These are phyloP conservation scores for Magnusiomyces sp. DNA, from an alignment of 1,139 yeast species.

Conservation along the genomic window DNA sequence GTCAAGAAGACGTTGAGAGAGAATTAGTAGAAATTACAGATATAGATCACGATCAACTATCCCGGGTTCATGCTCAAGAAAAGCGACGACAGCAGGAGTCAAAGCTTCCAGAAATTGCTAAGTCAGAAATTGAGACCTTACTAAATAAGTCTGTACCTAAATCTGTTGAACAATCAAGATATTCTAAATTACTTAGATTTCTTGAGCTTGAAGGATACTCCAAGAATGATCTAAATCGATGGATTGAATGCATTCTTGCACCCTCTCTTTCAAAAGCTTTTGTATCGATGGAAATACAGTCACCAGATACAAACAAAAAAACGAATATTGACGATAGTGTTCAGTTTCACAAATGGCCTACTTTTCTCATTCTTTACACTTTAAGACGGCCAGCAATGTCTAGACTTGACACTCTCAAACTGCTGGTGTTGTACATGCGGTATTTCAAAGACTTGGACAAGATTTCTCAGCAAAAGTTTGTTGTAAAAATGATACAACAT, in stretches of 20 bases:
- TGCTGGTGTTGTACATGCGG: slow-evolving; percentile 19
- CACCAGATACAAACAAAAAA: background rate
- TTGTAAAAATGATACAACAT: slow-evolving; percentile 19
- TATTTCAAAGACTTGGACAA: slow-evolving; percentile 12
- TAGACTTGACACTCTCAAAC: slow-evolving; percentile 22
- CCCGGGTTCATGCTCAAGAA: background rate
- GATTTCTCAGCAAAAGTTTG: slow-evolving; percentile 20
- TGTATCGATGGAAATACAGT: slow-evolving; percentile 17
- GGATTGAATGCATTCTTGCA: slow-evolving; percentile 22
- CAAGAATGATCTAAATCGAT: slow-evolving; percentile 16
- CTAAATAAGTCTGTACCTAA: background rate
- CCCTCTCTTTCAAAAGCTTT: slow-evolving; percentile 18
- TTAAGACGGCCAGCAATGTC: slow-evolving; percentile 21
- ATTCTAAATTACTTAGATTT: slow-evolving; percentile 1
- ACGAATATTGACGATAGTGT: too few relatives aligned
- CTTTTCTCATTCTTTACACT: slow-evolving; percentile 24
- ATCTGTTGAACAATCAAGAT: background rate
- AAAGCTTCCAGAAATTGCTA: background rate
- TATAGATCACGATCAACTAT: background rate
- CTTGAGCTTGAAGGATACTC: slow-evolving; percentile 17
- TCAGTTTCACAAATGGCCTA: slow-evolving; percentile 27
- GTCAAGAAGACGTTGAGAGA: background rate
- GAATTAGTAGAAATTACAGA: background rate
- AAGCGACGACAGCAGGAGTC: background rate
- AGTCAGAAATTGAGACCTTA: background rate